These are phyloP conservation scores for Eruca vesicaria DNA, from an alignment of 441 rosid genomes.

Conservation along the genomic window DNA sequence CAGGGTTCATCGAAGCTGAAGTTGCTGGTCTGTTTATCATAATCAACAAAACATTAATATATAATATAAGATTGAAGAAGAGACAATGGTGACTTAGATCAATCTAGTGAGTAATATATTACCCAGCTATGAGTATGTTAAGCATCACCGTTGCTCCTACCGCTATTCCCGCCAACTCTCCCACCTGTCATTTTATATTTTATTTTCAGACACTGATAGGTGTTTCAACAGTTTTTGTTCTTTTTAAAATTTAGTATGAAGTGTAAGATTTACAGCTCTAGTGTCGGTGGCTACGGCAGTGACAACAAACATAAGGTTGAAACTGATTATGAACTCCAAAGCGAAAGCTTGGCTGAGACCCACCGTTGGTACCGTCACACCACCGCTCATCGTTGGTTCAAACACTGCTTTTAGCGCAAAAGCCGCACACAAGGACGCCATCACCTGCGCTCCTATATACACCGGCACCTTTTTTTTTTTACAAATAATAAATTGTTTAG, in stretches of 20 bases:
- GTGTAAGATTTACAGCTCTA: slow-evolving; percentile 51
- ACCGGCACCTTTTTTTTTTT: slow-evolving; percentile 49
- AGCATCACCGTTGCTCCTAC: slow-evolving; percentile 98
- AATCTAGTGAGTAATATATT: not conserved
- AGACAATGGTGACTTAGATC: not conserved
- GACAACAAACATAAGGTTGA: slow-evolving; percentile 76
- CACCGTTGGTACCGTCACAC: slow-evolving; percentile 66
- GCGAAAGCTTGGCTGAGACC: slow-evolving; percentile 58
- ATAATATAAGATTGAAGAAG: not conserved
- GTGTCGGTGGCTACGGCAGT: slow-evolving; percentile 80
- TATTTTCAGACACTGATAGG: slow-evolving; percentile 12
- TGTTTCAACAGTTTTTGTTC: not conserved
- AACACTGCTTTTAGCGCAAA: slow-evolving; percentile 66
- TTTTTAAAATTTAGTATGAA: not conserved
- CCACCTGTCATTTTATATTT: slow-evolving; percentile 50
- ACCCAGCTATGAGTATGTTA: slow-evolving; percentile 90
- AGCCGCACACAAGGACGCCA: slow-evolving; percentile 75
- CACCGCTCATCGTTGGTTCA: slow-evolving; percentile 74
- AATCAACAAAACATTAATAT: not conserved
- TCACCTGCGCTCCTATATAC: slow-evolving; percentile 69
- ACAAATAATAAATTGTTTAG: not conserved
- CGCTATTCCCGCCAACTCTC: slow-evolving; percentile 89
- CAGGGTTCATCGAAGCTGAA: slow-evolving; percentile 90
- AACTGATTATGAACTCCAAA: slow-evolving; percentile 67
- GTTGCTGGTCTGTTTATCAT: slow-evolving; percentile 57